A percentile compares a stretch with the other conserved stretches of the same genome.
phyloP scores from a whole-genome alignment of 768 basidiomycete genomes.

The Naganishia antarctica region DNA sequence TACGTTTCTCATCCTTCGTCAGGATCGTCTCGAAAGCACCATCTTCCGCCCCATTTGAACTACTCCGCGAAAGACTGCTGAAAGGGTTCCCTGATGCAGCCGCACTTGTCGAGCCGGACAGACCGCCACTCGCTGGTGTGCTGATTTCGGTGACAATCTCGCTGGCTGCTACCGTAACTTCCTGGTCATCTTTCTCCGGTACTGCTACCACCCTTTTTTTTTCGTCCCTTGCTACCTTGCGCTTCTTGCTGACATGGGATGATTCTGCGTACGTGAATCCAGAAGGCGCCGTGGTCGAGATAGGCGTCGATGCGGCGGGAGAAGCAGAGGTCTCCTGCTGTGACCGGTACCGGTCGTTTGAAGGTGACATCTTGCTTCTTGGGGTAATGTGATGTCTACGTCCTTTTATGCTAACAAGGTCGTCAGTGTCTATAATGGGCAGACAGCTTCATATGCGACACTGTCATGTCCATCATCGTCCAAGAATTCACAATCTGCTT shows the following conservation, averaged over 20 bases:
- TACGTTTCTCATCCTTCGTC: conserved; percentile 42
- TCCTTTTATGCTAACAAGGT: too few relatives aligned
- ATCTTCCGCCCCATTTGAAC: not conserved
- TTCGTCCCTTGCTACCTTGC: not conserved
- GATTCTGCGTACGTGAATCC: not conserved
- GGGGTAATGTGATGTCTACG: too few relatives aligned
- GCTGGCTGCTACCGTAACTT: not conserved
- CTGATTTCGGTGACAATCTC: too few relatives aligned
- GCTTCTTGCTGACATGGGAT: conserved; percentile 10
- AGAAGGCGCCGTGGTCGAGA: too few relatives aligned
- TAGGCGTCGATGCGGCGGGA: not conserved
- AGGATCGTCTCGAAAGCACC: conserved; percentile 43
- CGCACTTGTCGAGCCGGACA: not conserved
- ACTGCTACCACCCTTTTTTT: not conserved
- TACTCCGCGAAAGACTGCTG: not conserved
- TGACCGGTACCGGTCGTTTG: not conserved
- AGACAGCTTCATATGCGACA: too few relatives aligned
- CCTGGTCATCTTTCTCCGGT: too few relatives aligned
- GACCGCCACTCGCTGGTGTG: not conserved
- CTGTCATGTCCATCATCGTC: too few relatives aligned
- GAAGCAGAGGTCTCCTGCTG: not conserved
- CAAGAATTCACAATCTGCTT: too few relatives aligned
- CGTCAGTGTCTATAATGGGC: too few relatives aligned
- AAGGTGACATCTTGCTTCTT: not conserved
- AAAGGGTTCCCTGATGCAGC: not conserved